Evolutionary conservation across 768 basidiomycete species (phyloP).

Genomic region (Tylopilus vinaceipallidus): DNA sequence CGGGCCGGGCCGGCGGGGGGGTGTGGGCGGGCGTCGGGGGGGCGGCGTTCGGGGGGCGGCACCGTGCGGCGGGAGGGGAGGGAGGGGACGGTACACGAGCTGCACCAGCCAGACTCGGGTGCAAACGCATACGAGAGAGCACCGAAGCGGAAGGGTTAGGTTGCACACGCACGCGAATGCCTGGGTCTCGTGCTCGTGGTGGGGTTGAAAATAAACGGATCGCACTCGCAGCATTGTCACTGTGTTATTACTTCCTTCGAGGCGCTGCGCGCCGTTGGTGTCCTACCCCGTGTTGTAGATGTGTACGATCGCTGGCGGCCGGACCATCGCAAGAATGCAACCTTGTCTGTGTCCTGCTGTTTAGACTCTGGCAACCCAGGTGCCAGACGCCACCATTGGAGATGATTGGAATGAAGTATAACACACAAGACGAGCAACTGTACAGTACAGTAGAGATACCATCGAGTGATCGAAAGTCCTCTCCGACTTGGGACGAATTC

Average conservation of each 20-base stretch:
- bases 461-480: not conserved
- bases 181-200: not conserved
- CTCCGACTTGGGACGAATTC: not conserved
- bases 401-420: not conserved
- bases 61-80: slow-evolving; percentile 6
- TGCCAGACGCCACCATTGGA: not conserved
- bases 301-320: not conserved
- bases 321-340: not conserved
- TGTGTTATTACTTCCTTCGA: not conserved
- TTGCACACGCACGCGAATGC: not conserved
- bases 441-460: too few relatives aligned
- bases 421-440: not conserved
- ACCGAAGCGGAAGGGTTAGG: slow-evolving; percentile 26
- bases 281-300: not conserved
- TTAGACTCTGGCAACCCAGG: not conserved
- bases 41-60: too few relatives aligned
- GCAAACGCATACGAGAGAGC: slow-evolving; percentile 53
- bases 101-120: slow-evolving; percentile 23
- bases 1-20: too few relatives aligned
- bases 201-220: not conserved
- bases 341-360: not conserved
- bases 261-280: not conserved
- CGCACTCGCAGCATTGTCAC: not conserved
- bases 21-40: too few relatives aligned
- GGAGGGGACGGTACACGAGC: slow-evolving; percentile 18